A percentile compares a stretch with the other conserved stretches of the same genome.
These are phyloP conservation scores for Stachybotrys echinatus DNA, from an alignment of 2,329 filamentous ascomycete genomes.

Conservation along the genomic window DNA sequence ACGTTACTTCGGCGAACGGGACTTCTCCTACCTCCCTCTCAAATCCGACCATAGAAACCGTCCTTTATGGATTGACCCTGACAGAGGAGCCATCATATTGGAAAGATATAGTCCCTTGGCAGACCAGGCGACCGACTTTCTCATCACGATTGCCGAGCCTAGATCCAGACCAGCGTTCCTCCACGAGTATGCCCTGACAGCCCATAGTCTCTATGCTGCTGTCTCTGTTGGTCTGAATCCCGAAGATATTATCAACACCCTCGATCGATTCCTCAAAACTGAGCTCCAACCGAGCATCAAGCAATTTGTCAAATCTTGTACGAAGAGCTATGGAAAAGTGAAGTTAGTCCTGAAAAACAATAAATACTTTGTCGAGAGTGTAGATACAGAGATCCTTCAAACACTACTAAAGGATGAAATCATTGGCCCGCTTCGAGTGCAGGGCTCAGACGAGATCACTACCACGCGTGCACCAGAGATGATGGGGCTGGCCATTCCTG, in stretches of 20 bases:
- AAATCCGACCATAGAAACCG: conserved; percentile 88
- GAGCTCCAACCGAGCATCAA: conserved; percentile 74
- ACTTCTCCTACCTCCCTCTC: conserved; percentile 77
- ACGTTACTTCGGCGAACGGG: conserved; percentile 46
- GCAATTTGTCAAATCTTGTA: conserved; percentile 72
- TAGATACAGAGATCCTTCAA: conserved; percentile 81
- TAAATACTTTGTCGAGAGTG: conserved; percentile 88
- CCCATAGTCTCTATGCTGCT: conserved; percentile 90
- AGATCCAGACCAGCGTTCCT: conserved; percentile 83
- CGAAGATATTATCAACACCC: conserved; percentile 81
- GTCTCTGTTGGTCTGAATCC: conserved; percentile 88
- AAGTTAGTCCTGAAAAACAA: conserved; percentile 94
- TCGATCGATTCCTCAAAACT: conserved; percentile 89
- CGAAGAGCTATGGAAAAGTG: conserved; percentile 89
- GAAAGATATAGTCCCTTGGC: conserved; percentile 92
- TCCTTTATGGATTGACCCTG: conserved; percentile 89
- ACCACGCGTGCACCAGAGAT: conserved; percentile 81
- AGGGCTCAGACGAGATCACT: conserved; percentile 66
- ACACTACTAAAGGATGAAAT: conserved; percentile 75
- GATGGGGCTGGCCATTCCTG: conserved; percentile 83
- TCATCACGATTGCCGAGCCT: conserved; percentile 94
- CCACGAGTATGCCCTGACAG: conserved; percentile 89
- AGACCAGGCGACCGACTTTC: conserved; percentile 82
- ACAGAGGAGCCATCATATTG: conserved; percentile 80
- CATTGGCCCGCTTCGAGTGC: conserved; percentile 74